These are phyloP conservation scores for Alternaria sp. DNA, from an alignment of 2,329 filamentous ascomycete genomes.

Conservation along the genomic window DNA sequence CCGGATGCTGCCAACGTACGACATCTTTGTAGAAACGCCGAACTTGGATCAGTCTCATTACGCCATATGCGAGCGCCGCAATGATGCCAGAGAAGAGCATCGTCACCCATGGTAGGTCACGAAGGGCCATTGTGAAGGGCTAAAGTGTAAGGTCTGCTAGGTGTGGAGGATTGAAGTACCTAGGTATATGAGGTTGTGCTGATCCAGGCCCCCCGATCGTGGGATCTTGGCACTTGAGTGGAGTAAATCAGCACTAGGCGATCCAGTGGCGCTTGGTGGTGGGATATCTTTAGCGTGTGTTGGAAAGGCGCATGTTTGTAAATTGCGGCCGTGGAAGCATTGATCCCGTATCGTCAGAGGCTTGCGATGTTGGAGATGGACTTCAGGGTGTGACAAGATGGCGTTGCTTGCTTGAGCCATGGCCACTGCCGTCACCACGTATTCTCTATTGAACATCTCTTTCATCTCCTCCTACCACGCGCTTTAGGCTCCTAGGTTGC, in stretches of 20 bases:
- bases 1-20: slow-evolving; percentile 12
- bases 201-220: background rate
- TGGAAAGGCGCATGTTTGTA: background rate
- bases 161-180: background rate
- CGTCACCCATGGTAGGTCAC: slow-evolving; percentile 20
- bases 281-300: background rate
- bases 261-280: background rate
- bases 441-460: no score
- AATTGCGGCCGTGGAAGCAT: background rate
- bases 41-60: slow-evolving; percentile 25
- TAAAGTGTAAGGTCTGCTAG: background rate
- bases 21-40: slow-evolving; percentile 33
- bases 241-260: background rate
- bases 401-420: background rate
- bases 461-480: background rate
- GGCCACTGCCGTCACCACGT: background rate
- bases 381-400: background rate
- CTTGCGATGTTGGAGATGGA: background rate
- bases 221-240: background rate
- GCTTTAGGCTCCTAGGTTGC: background rate
- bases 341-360: background rate
- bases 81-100: slow-evolving; percentile 15
- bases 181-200: background rate
- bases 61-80: slow-evolving; percentile 24
- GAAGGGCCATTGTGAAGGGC: slow-evolving; percentile 6